Evolutionary conservation across 1,139 yeast species (phyloP), one percentile per base, ranked within the genome.

Genomic region (Hemisphaericaspora xylofermentans): DNA sequence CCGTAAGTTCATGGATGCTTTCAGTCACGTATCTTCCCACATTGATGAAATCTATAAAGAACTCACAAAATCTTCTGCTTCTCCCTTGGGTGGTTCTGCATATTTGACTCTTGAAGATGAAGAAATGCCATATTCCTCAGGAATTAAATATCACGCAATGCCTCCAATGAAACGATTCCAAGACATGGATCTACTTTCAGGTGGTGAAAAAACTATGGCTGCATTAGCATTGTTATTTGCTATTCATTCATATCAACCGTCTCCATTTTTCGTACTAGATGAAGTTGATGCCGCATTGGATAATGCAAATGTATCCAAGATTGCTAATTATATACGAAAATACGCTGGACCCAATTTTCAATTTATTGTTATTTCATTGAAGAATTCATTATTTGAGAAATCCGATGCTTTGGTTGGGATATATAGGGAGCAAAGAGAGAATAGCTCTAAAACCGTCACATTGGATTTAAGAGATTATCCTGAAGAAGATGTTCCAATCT

Each of bases 271-370:
- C 58, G 96, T 93, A 0, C 70, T 93, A 38, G 99, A 93, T 61
- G 99, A 93, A 64, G 91, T 93, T 14, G 99, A 93, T 66, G 98
- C 98, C 1, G 98, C 98, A 0, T 74, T 93, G 47, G 99, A 93
- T 62, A 84, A 87, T 48, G 81, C 89, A 14, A 93, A 93, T 57
- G 97, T 94, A 18, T 79, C 80, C 40, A 80, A 81, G 53, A 84
- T 93, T 45, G 96, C 96, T 12, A 82, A 81, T 44, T 94, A 91
- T 58, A 88, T 93, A 48, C 76, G 77, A 43, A 78, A 76, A 48
- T 84, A 87, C 54, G 84, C 95, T 1, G 84, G 88, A 18, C 84
- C 88, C 1, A 76, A 80, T 35, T 82, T 89, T 57, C 99, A 93
- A 57, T 89, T 93, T 54, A 89, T 94, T 60, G 97, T 94, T 33